A percentile compares a stretch with the other conserved stretches of the same genome.
Evolutionary conservation across 2,329 filamentous ascomycete genomes (phyloP).

Genomic region (Byssochlamys sp.): DNA sequence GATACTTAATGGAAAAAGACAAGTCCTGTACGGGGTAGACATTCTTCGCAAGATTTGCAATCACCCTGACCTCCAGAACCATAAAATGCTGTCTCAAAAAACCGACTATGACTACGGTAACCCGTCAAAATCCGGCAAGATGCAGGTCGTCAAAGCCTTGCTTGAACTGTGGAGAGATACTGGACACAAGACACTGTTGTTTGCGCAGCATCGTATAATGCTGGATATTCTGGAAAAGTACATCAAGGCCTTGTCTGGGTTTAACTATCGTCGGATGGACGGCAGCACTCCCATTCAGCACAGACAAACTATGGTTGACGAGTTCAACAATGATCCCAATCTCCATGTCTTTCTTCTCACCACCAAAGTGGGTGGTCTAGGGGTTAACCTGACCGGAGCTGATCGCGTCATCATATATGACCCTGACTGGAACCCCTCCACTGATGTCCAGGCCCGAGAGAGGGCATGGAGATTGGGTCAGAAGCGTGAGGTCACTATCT

Average conservation of each 20-base stretch:
- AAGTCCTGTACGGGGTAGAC: constrained; percentile 82
- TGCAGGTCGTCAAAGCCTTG: constrained; percentile 84
- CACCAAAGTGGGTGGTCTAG: constrained; percentile 87
- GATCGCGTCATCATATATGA: constrained; percentile 97
- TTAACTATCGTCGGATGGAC: constrained; percentile 84
- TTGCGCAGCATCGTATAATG: constrained; percentile 90
- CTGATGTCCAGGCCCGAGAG: constrained; percentile 88
- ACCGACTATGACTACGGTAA: constrained; percentile 67
- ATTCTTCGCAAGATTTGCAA: constrained; percentile 94
- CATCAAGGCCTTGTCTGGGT: constrained; percentile 55
- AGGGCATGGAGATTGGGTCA: constrained; percentile 92
- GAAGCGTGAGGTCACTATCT: constrained; percentile 89
- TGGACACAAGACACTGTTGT: constrained; percentile 89
- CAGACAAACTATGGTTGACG: constrained; percentile 81
- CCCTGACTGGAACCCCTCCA: constrained; percentile 97
- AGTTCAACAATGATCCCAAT: constrained; percentile 73
- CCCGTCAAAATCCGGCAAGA: constrained; percentile 75
- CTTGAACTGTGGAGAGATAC: constrained; percentile 80
- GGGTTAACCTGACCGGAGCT: constrained; percentile 87
- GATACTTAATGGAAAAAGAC: constrained; percentile 63
- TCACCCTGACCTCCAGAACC: constrained; percentile 79
- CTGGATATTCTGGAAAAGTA: constrained; percentile 85
- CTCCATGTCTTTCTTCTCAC: constrained; percentile 86
- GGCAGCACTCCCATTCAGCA: constrained; percentile 79
- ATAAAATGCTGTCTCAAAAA: constrained; percentile 49